Evolutionary conservation across 2,329 filamentous ascomycete genomes (phyloP), one percentile per base, ranked within the genome.

Genomic region (Nothophoma quercina): DNA sequence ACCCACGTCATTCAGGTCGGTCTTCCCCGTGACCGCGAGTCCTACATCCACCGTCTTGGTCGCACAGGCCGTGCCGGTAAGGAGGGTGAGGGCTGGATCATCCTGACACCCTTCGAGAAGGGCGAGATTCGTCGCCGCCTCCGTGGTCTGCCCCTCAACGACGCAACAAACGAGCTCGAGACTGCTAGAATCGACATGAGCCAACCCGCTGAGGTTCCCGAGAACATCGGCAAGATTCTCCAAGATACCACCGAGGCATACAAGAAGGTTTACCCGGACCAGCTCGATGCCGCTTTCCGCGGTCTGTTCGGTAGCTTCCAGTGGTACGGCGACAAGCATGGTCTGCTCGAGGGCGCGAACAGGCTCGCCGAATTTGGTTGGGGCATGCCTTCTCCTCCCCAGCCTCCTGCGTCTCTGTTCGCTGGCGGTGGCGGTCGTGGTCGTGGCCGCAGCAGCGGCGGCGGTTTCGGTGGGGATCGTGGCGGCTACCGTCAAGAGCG

Each of bases 21-120:
- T 51, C 63, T 78, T 4, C 79, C 80, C 6, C 62, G 70, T 18
- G 74, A 73, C 21, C 69, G 73, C 26, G 79, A 82, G 18, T 75
- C 78, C 29, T 82, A 82, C 67, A 77, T 82, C 40, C 80, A 82
- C 60, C 78, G 80, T 48, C 72, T 82, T 38, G 80, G 80, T 26
- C 79, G 80, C 50, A 82, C 80, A 8, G 80, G 74, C 49, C 87
- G 91, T 66, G 89, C 89, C 22, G 85, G 86, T 56, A 89, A 90
- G 71, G 80, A 85, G 61, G 90, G 90, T 35, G 80, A 90, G 66
- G 89, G 87, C 50, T 91, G 84, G 81, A 72, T 93, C 26, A 72
- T 93, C 38, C 58, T 91, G 1, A 78, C 84, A 1, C 73, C 83
- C 9, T 66, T 79, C 12, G 87, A 90, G 62, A 69, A 81, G 6